Evolutionary conservation across 805 yeast genomes (phyloP).

Genomic region (Yamadazyma endophytica): DNA sequence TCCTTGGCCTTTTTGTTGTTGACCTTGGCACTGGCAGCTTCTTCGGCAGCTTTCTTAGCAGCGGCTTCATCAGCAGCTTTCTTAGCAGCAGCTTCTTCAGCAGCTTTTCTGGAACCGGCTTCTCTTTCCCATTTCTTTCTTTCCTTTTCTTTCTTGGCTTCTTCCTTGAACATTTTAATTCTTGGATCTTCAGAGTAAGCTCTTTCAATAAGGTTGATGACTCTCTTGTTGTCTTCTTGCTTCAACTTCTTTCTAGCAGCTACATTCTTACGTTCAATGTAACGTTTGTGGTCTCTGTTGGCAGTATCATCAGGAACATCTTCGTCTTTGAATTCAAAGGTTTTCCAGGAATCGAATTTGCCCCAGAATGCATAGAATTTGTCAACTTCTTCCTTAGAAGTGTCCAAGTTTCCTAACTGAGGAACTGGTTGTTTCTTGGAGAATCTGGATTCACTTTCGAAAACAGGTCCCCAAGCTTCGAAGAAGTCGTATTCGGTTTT

Average conservation of each 20-base stretch:
- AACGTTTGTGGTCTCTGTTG: constrained; percentile 98
- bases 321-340: constrained; percentile 96
- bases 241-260: constrained; percentile 96
- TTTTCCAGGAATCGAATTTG: constrained; percentile 96
- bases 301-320: constrained; percentile 99
- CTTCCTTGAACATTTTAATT: constrained; percentile 87
- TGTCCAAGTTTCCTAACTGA: constrained; percentile 59
- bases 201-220: constrained; percentile 81
- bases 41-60: constrained; percentile 71
- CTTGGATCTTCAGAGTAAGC: constrained; percentile 92
- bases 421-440: constrained; percentile 91
- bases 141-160: constrained; percentile 92
- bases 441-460: constrained; percentile 86
- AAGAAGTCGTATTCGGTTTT: constrained; percentile 74
- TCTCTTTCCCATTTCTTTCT: constrained; percentile 96
- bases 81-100: constrained; percentile 82
- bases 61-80: constrained; percentile 86
- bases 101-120: constrained; percentile 95
- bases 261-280: constrained; percentile 94
- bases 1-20: constrained; percentile 81
- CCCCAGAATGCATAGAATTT: constrained; percentile 89
- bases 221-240: constrained; percentile 92
- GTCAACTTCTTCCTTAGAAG: constrained; percentile 81
- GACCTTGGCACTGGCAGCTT: constrained; percentile 55
- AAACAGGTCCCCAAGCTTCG: constrained; percentile 90